Conservation (phyloP, 177 flowering plant species). For the Vitis hybrid region DNA sequence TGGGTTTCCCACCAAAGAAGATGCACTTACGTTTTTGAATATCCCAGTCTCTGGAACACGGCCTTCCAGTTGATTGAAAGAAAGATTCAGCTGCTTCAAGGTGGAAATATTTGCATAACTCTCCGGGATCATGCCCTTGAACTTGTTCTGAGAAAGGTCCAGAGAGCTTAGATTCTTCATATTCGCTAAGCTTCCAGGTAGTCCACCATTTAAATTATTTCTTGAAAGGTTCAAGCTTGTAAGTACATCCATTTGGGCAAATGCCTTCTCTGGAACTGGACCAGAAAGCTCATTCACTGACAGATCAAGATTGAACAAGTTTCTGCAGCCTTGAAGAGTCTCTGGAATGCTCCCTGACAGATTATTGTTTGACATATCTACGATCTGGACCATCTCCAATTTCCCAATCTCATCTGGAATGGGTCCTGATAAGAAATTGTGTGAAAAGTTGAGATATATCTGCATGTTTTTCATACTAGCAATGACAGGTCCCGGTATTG, state of each 20-base stretch:
- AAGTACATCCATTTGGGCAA: constrained; percentile 32
- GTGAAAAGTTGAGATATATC: constrained; percentile 55
- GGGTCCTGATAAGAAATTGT: constrained; percentile 51
- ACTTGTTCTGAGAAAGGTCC: constrained; percentile 62
- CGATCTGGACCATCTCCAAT: constrained; percentile 63
- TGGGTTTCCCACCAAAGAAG: constrained; percentile 59
- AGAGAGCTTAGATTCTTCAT: constrained; percentile 47
- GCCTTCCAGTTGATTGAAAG: constrained; percentile 76
- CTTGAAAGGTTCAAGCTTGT: constrained; percentile 57
- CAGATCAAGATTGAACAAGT: constrained; percentile 57
- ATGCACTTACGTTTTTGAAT: constrained; percentile 37
- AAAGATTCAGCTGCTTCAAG: constrained; percentile 66
- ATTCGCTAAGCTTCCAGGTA: constrained; percentile 45
- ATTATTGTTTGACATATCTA: constrained; percentile 75
- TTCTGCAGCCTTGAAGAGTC: constrained; percentile 52
- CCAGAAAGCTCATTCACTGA: constrained; percentile 64
- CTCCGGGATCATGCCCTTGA: constrained; percentile 58
- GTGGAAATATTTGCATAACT: constrained; percentile 40
- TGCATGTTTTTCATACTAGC: constrained; percentile 49
- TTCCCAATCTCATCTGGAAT: constrained; percentile 65
- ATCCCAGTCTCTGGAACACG: constrained; percentile 58
- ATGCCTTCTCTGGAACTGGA: constrained; percentile 36
- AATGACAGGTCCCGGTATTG: constrained; percentile 53
- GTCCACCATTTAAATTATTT: constrained; percentile 49
- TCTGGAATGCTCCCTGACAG: constrained; percentile 61